Base-by-base conservation (phyloP, 495 filamentous ascomycete genomes). In the Xylaria bambusicola region DNA sequence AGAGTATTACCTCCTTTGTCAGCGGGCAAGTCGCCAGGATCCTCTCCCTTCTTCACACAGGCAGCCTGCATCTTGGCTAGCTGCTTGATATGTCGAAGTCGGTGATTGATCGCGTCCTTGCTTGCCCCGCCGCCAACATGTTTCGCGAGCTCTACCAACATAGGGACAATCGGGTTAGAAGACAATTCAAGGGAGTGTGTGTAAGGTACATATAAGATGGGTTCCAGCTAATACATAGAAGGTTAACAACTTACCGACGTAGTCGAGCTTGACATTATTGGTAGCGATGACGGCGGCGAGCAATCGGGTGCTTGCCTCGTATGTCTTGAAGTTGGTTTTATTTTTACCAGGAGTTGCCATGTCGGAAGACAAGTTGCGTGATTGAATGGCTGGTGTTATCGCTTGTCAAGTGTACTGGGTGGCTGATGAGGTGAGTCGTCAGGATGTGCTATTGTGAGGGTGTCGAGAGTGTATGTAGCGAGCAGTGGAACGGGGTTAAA, bases 261-360 rank as follows among this genome's bases (percentile, higher is more conserved):
- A 83, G 53, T 83, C 75, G 1, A 82, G 70, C 46, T 73, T 75
- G 0, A 75, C 47, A 2, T 72, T 70, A 27, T 75, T 71, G 18
- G 80, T 71, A 0, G 78, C 80, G 1, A 84, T 52, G n/a, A 83
- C 61, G 3, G 82, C 82, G 3, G 78, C 76, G 0, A 84, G 66
- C 4, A 84, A 73, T 27, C 82, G 78, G 6, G 71, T 67, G 57
- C 73, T 73, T 0, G 73, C 66, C 65, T 83, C 80, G 62, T 76
- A 79, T 13, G 66, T 74, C 31, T 72, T 75, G 66, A 81, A 84
- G 51, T 81, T 82, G 2, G 75, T 62, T 40, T 70, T 68, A 55
- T 23, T 45, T 29, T 53, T 52, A 6, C 38, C n/a, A 3, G 41
- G 47, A 6, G 40, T 29, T n/a, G 57, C n/a, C 48, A 53, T 60